Conservation (phyloP, 345 rosid genomes). For the Eucalyptus marginata region DNA sequence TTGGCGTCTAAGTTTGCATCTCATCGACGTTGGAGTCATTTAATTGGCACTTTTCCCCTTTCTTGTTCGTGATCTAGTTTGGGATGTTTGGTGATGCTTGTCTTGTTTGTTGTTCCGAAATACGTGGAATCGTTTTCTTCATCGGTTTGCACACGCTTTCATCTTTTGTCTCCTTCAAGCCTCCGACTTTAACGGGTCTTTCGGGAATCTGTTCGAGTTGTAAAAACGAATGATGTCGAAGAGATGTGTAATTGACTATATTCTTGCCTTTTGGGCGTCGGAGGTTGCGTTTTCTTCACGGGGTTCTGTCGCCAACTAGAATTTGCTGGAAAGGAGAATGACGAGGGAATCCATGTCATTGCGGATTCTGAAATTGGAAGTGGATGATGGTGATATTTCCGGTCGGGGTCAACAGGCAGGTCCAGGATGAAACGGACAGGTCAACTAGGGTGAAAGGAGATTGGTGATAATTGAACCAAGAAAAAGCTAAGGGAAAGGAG, state of each 20-base stretch:
- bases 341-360: no score
- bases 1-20: neutral
- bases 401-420: neutral
- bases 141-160: neutral
- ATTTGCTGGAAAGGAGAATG: neutral
- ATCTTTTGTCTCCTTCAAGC: neutral
- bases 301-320: neutral
- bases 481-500: no score
- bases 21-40: neutral
- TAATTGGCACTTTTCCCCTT: neutral
- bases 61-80: neutral
- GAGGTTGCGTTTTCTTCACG: neutral
- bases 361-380: neutral
- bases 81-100: neutral
- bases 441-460: constrained; percentile 22
- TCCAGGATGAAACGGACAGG: constrained; percentile 18
- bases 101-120: neutral
- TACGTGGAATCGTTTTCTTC: neutral
- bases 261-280: neutral
- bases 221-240: neutral
- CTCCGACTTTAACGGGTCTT: neutral
- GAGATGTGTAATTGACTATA: neutral
- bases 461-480: no score
- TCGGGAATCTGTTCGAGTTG: neutral
- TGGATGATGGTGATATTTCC: neutral